Conservation (phyloP, 139 green algal species). For the Haematococcus lacustris region DNA sequence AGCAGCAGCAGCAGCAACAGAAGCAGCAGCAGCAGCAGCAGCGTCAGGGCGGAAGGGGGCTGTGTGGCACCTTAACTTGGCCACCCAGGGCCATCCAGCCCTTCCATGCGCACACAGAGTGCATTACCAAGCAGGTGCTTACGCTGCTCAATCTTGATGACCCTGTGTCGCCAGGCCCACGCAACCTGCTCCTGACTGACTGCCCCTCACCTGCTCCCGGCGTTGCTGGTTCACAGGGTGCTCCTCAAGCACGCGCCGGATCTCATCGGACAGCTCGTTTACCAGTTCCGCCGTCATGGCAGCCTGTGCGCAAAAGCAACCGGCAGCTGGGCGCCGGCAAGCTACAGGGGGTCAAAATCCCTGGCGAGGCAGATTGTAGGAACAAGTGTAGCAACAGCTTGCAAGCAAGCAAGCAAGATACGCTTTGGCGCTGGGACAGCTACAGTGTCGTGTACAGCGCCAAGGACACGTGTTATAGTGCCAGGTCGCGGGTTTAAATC, state of each 20-base stretch:
- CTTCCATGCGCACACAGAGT: background rate
- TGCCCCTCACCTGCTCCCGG: background rate
- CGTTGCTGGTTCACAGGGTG: conserved; percentile 8
- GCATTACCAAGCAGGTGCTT: background rate
- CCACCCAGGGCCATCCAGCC: background rate
- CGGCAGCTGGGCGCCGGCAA: background rate
- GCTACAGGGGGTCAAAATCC: background rate
- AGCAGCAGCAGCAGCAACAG: background rate
- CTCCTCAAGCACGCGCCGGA: conserved; percentile 34
- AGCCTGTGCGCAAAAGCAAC: conserved; percentile 5
- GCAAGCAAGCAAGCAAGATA: background rate
- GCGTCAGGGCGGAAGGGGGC: background rate
- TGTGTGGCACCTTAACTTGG: background rate
- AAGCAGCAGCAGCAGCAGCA: background rate
- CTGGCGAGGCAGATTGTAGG: background rate
- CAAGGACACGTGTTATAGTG: too few relatives aligned
- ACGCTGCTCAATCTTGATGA: too few relatives aligned
- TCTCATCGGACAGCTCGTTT: conserved; percentile 58
- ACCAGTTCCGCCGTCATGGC: conserved; percentile 62
- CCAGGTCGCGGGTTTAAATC: too few relatives aligned
- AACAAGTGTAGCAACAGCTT: background rate
- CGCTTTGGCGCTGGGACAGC: background rate
- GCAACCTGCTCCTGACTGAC: background rate
- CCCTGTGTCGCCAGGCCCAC: too few relatives aligned
- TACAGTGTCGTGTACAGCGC: too few relatives aligned